A percentile compares a stretch with the other conserved stretches of the same genome.
phyloP scores from a whole-genome alignment of 495 filamentous ascomycete species.

The Tetracladium setigerum region DNA sequence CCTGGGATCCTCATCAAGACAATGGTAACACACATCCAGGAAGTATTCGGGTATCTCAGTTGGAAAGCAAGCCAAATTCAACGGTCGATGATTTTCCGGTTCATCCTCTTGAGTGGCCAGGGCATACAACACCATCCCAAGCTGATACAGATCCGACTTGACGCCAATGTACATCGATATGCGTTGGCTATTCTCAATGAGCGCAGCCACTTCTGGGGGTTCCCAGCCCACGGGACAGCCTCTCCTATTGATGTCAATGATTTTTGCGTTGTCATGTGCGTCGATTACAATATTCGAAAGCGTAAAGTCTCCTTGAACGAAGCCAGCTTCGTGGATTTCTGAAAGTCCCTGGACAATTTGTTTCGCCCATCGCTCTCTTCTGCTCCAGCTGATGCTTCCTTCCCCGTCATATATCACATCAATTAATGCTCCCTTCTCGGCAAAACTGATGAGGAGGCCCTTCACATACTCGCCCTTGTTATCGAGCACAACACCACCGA shows the following conservation, averaged over 20 bases:
- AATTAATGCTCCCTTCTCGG: conserved; percentile 80
- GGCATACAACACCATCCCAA: conserved; percentile 97
- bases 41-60: conserved; percentile 51
- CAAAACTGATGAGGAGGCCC: conserved; percentile 84
- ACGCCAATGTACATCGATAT: conserved; percentile 98
- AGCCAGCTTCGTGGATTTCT: conserved; percentile 92
- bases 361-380: conserved; percentile 83
- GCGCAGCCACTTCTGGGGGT: conserved; percentile 79
- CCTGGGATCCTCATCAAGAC: conserved; percentile 45
- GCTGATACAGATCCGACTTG: conserved; percentile 91
- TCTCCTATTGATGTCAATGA: conserved; percentile 96
- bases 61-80: conserved; percentile 36
- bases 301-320: conserved; percentile 96
- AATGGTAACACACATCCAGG: conserved; percentile 48
- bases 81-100: conserved; percentile 75
- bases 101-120: conserved; percentile 83
- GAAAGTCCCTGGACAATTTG: conserved; percentile 87
- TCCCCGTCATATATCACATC: conserved; percentile 76
- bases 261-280: conserved; percentile 74
- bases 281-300: conserved; percentile 96
- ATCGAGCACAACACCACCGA: conserved; percentile 85
- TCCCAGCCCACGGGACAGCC: conserved; percentile 98
- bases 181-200: conserved; percentile 86
- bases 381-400: conserved; percentile 56
- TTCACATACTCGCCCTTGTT: conserved; percentile 69